These are phyloP conservation scores for Juglanconis oblonga DNA, from an alignment of 2,329 filamentous ascomycete genomes.

Conservation along the genomic window DNA sequence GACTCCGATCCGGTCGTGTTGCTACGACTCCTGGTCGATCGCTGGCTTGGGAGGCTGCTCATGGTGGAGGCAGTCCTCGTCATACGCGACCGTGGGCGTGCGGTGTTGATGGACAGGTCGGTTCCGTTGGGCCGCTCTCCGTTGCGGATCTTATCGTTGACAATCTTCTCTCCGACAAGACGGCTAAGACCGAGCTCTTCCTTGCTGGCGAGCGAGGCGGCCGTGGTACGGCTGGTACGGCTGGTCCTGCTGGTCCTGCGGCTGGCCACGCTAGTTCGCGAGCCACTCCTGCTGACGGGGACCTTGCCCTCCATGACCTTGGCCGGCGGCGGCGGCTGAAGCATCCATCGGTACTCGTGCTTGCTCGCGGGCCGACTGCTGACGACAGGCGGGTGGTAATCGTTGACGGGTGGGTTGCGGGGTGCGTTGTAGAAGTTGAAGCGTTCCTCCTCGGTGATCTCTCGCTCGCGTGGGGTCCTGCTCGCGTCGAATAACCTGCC, in stretches of 20 bases:
- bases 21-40: constrained; percentile 21
- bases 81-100: constrained; percentile 23
- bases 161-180: constrained; percentile 41
- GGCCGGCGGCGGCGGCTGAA: constrained; percentile 85
- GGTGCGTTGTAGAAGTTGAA: constrained; percentile 60
- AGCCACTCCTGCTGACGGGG: constrained; percentile 61
- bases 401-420: constrained; percentile 73
- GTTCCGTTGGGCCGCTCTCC: constrained; percentile 34
- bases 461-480: constrained; percentile 51
- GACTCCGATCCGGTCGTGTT: constrained; percentile 27
- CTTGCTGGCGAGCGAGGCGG: constrained; percentile 26
- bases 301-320: constrained; percentile 89
- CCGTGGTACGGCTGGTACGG: constrained; percentile 30
- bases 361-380: constrained; percentile 68
- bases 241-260: constrained; percentile 29
- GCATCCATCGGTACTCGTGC: constrained; percentile 82
- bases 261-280: constrained; percentile 51
- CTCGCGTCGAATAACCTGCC: constrained; percentile 49
- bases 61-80: constrained; percentile 22
- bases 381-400: constrained; percentile 81
- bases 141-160: constrained; percentile 44
- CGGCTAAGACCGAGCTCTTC: constrained; percentile 43
- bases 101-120: constrained; percentile 19
- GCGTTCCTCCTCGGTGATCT: constrained; percentile 47
- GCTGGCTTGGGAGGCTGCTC: constrained; percentile 24